Conservation (phyloP, 345 rosid species). For the Citrus glauca region DNA sequence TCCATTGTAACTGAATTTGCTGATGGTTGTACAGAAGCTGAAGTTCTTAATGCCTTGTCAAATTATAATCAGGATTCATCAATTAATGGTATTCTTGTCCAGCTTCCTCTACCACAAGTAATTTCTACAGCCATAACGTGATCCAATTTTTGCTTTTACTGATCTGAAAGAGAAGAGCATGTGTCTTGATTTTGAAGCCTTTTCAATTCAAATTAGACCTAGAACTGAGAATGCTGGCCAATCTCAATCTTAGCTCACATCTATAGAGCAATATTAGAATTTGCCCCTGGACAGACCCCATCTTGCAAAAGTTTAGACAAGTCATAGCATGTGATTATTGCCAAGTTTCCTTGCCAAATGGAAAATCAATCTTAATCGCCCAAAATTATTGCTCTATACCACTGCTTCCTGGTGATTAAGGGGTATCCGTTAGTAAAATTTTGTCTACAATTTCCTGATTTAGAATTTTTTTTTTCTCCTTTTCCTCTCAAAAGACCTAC, state of each 20-base stretch:
- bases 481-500: background rate
- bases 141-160: conserved; percentile 8
- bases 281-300: background rate
- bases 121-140: conserved; percentile 26
- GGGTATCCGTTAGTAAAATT: background rate
- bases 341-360: background rate
- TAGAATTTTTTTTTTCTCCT: background rate
- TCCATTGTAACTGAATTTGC: conserved; percentile 60
- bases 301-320: background rate
- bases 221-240: background rate
- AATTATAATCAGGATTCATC: conserved; percentile 59
- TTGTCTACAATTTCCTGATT: background rate
- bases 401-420: background rate
- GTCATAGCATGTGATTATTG: background rate
- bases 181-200: background rate
- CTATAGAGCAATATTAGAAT: background rate
- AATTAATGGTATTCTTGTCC: conserved; percentile 86
- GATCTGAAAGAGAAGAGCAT: background rate
- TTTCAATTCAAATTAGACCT: background rate
- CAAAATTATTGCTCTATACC: background rate
- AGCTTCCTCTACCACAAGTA: conserved; percentile 93
- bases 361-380: background rate
- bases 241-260: background rate
- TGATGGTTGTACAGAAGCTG: conserved; percentile 52
- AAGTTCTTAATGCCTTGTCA: conserved; percentile 40